A percentile compares a stretch with the other conserved stretches of the same genome.
Evolutionary conservation across 2,329 filamentous ascomycete species (phyloP).

Genomic region (Penicillium sp.): DNA sequence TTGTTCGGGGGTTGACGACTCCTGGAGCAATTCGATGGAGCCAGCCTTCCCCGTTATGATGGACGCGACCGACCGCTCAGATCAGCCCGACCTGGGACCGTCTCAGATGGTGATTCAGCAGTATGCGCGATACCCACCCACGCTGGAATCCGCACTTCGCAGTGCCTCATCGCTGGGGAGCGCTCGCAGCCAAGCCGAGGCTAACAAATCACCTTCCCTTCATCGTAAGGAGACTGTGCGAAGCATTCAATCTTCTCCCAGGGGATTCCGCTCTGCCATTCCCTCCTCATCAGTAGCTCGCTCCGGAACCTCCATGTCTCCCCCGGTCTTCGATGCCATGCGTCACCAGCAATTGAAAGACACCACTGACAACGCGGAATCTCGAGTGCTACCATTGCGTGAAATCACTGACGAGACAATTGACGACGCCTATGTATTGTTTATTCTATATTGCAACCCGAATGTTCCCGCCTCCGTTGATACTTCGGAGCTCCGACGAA

Average conservation of each 20-base stretch:
- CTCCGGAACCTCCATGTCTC: conserved; percentile 46
- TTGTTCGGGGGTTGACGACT: conserved; percentile 6
- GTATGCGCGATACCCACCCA: conserved; percentile 43
- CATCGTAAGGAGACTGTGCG: conserved; percentile 44
- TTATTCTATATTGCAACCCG: conserved; percentile 91
- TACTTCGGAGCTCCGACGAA: conserved; percentile 71
- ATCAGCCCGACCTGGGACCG: conserved; percentile 29
- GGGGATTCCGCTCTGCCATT: conserved; percentile 33
- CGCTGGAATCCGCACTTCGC: conserved; percentile 39
- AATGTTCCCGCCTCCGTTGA: conserved; percentile 72
- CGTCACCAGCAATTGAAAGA: conserved; percentile 37
- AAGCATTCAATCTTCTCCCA: conserved; percentile 45
- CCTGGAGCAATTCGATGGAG: conserved; percentile 33
- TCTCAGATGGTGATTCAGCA: conserved; percentile 42
- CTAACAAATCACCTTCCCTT: conserved; percentile 41
- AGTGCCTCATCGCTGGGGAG: conserved; percentile 44
- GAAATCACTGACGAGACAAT: conserved; percentile 72
- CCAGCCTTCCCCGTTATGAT: conserved; percentile 35
- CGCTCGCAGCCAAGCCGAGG: conserved; percentile 36
- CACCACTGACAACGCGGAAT: conserved; percentile 47
- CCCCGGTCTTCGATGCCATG: conserved; percentile 39
- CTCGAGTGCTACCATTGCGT: conserved; percentile 65
- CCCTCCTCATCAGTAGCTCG: conserved; percentile 32
- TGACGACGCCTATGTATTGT: conserved; percentile 79
- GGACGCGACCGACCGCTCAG: conserved; percentile 28